These are phyloP conservation scores for Eucalyptus pauciflora DNA, from an alignment of 345 rosid species.

Conservation along the genomic window DNA sequence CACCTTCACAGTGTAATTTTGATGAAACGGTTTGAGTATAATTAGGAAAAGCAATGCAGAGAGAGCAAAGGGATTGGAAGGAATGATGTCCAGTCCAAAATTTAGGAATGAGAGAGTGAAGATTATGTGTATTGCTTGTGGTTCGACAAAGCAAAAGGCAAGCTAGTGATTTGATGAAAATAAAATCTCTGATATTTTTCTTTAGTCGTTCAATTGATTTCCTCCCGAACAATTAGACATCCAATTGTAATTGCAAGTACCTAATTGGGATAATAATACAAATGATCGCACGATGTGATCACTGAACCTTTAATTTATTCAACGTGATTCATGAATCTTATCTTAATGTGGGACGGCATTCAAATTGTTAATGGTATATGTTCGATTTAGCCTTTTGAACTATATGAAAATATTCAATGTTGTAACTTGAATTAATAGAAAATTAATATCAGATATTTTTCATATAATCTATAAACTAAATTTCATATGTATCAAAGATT, in stretches of 20 bases:
- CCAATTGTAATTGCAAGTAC: not conserved
- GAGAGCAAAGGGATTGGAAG: not conserved
- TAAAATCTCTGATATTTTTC: not conserved
- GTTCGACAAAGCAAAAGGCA: not conserved
- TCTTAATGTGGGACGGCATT: not conserved
- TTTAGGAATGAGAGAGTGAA: not conserved
- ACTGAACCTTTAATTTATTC: too few relatives aligned
- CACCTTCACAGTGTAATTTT: not conserved
- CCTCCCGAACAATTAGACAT: not conserved
- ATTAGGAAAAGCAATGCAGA: not conserved
- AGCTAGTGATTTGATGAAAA: not conserved
- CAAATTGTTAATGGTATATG: not conserved
- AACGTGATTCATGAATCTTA: accelerated
- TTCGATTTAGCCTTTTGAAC: too few relatives aligned
- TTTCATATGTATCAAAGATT: too few relatives aligned
- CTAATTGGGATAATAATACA: not conserved
- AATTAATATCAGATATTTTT: too few relatives aligned
- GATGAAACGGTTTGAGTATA: not conserved
- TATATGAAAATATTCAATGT: too few relatives aligned
- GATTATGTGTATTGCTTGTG: not conserved
- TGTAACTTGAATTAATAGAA: too few relatives aligned
- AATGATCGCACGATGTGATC: too few relatives aligned
- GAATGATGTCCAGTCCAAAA: not conserved
- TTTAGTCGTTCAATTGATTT: not conserved
- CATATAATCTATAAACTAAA: too few relatives aligned